phyloP scores from a whole-genome alignment of 495 filamentous ascomycete genomes.

The Lasiosphaeria ovina region DNA sequence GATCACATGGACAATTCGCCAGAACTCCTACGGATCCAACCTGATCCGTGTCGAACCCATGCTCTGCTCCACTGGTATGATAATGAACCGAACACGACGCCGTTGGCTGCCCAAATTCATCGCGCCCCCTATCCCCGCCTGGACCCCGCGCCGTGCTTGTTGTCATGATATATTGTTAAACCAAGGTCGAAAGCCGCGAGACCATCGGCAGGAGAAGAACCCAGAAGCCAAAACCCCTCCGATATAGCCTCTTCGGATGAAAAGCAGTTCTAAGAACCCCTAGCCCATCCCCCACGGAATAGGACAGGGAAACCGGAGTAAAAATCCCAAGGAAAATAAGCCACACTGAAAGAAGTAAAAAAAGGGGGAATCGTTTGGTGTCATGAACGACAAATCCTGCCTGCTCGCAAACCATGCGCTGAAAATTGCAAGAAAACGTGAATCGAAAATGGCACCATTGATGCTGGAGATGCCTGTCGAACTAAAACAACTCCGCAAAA shows the following conservation, averaged over 20 bases:
- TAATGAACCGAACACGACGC: constrained; percentile 25
- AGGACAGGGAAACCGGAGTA: constrained; percentile 4
- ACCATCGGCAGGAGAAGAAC: constrained; percentile 24
- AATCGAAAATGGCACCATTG: constrained; percentile 16
- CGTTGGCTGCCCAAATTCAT: constrained; percentile 9
- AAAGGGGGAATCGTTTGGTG: constrained; percentile 22
- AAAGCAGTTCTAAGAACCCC: constrained; percentile 21
- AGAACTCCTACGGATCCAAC: neutral
- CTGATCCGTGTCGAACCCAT: constrained; percentile 11
- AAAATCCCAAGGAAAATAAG: constrained; percentile 18
- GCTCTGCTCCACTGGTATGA: constrained; percentile 19
- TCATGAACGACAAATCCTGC: constrained; percentile 13
- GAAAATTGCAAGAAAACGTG: constrained; percentile 9
- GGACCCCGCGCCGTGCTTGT: constrained; percentile 20
- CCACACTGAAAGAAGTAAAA: constrained; percentile 12
- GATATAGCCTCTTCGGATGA: constrained; percentile 12
- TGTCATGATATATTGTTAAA: constrained; percentile 26
- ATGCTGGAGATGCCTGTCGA: constrained; percentile 12
- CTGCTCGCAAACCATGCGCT: constrained; percentile 22
- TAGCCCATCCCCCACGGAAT: constrained; percentile 10
- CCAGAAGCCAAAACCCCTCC: constrained; percentile 17
- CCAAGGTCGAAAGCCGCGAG: constrained; percentile 24
- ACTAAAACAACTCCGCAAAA: constrained; percentile 13
- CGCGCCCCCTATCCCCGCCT: constrained; percentile 9
- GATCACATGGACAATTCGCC: neutral